These are phyloP conservation scores for Xylaria digitata DNA, from an alignment of 2,329 filamentous ascomycete genomes.

Conservation along the genomic window DNA sequence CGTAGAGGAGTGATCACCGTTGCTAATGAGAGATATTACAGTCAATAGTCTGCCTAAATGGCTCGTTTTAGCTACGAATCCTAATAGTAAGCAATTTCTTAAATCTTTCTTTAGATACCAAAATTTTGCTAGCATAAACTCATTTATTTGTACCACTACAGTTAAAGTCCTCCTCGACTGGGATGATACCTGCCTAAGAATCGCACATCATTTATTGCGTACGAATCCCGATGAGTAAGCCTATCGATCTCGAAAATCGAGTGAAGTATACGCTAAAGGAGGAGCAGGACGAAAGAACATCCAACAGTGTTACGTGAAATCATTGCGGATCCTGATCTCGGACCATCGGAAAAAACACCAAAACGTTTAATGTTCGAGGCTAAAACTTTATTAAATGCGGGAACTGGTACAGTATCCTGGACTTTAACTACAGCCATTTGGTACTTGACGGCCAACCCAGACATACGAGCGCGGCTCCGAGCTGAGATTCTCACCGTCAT, in stretches of 20 bases:
- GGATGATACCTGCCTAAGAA: constrained; percentile 14
- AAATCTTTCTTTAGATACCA: not conserved
- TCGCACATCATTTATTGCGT: constrained; percentile 4
- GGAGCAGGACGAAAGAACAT: constrained; percentile 16
- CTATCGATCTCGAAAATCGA: not conserved
- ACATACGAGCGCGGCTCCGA: constrained; percentile 36
- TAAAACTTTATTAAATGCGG: constrained; percentile 15
- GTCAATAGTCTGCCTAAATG: constrained; percentile 13
- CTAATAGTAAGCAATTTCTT: constrained; percentile 7
- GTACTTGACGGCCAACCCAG: not conserved
- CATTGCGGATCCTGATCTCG: constrained; percentile 14
- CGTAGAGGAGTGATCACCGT: not conserved
- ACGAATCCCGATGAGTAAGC: constrained; percentile 3
- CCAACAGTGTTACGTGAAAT: constrained; percentile 17
- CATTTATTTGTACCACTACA: not conserved
- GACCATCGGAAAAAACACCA: constrained; percentile 17
- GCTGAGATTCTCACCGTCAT: constrained; percentile 22
- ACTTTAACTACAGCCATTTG: not conserved
- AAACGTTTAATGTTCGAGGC: constrained; percentile 15
- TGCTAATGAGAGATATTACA: not conserved
- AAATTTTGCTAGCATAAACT: not conserved
- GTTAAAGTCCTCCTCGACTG: constrained; percentile 17
- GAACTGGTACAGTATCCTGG: constrained; percentile 13
- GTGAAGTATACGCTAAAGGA: not conserved
- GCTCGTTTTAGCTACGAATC: constrained; percentile 3